Evolutionary conservation across 306 rosid species (phyloP).

Genomic region (Gastrolobium bilobum): DNA sequence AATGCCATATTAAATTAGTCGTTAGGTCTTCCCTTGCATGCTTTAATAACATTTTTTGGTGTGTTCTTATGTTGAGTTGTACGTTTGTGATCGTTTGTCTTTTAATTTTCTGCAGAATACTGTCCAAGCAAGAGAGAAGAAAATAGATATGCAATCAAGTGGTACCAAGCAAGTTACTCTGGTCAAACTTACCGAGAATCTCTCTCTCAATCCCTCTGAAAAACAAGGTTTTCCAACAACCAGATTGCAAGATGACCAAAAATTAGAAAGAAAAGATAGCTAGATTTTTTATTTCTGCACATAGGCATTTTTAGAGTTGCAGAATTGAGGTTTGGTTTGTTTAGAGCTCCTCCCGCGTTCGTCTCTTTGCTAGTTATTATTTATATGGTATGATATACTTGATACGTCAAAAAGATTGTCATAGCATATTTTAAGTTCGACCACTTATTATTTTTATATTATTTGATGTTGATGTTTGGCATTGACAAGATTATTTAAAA

Average conservation of each 20-base stretch:
- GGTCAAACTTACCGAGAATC: constrained; percentile 60
- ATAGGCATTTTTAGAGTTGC: constrained; percentile 27
- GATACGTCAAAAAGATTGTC: not conserved
- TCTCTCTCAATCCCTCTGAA: constrained; percentile 53
- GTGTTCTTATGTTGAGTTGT: not conserved
- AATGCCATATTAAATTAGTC: not conserved
- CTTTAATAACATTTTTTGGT: not conserved
- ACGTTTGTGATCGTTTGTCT: not conserved
- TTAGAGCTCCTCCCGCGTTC: not conserved
- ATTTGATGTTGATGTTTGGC: not conserved
- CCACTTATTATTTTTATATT: not conserved
- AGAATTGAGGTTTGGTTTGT: constrained; percentile 3
- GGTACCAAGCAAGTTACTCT: constrained; percentile 51
- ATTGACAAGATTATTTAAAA: not conserved
- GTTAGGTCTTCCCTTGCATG: not conserved
- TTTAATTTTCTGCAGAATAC: constrained; percentile 54
- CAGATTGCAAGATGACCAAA: not conserved
- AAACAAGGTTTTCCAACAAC: constrained; percentile 38
- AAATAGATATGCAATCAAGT: constrained; percentile 48
- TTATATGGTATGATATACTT: not conserved
- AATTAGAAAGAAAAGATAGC: constrained; percentile 1
- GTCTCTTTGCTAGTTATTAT: not conserved
- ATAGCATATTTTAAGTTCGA: constrained; percentile 1
- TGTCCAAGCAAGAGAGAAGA: constrained; percentile 47
- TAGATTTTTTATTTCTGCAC: constrained; percentile 2